Evolutionary conservation across 495 filamentous ascomycete genomes (phyloP), one percentile per base, ranked within the genome.

Genomic region (Platismatia glauca): DNA sequence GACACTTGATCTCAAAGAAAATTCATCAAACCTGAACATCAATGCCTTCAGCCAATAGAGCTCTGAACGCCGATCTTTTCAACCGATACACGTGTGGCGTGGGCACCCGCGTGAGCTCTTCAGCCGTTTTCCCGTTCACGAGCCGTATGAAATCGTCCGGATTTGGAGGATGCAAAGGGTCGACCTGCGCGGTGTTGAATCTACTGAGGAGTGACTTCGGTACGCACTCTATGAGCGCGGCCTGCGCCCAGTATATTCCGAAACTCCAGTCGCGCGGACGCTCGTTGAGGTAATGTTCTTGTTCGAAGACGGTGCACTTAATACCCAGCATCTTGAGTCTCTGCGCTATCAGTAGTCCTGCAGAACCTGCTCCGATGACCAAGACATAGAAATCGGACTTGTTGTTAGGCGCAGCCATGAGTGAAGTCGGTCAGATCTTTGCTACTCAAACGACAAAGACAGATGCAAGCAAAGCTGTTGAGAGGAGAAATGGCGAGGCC

Each of bases 211-310:
- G 66, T 11, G 74, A 66, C 1, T 70, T 64, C 0, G 78, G 67
- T n/a, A 81, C 64, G n/a, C 73, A 72, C 3, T 71, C 65, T 16
- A 70, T 69, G 1, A 83, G 69, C 3, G 76, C 68, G 0, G 69
- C 67, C 15, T 75, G 69, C 0, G 76, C 78, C 82, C 82, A 86
- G 64, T 85, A 81, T 15, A 82, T 68, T 9, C 77, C 72, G 63
- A 84, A 80, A 37, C 78, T 81, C 83, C 82, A 85, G 68, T 85
- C 81, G 6, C 82, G 74, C 12, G 70, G 65, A n/a, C 76, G 76
- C 9, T 62, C 15, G 39, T 75, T 69, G 58, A 81, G 60, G 37
- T 59, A 68, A 4, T 61, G 29, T 53, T 80, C 72, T 44, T 74
- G 73, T 66, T 85, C 82, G 65, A 77, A 80, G 35, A 85, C 64